Percentiles rank a stretch among this genome's conserved stretches.
Evolutionary conservation across 306 rosid genomes (phyloP).

Genomic region (Geum urbanum): DNA sequence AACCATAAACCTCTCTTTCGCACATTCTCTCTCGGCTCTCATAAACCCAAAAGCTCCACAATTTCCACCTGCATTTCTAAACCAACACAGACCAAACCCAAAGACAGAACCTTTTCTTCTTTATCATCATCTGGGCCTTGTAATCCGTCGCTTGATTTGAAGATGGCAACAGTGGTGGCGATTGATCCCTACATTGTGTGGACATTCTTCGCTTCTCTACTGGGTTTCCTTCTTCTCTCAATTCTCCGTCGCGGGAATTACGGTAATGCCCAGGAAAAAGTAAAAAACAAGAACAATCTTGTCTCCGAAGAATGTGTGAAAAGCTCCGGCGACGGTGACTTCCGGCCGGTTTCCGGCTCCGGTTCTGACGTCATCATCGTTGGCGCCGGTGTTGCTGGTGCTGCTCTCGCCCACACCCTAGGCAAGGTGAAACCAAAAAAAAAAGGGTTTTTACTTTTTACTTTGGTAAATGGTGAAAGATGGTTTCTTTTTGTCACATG

Average conservation of each 20-base stretch:
- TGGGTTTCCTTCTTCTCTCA: constrained; percentile 25
- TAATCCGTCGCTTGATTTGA: not conserved
- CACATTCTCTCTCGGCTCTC: not conserved
- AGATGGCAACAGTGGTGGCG: constrained; percentile 10
- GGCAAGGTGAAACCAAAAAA: constrained; percentile 30
- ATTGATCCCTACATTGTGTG: constrained; percentile 26
- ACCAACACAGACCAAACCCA: not conserved
- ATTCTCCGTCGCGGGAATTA: constrained; percentile 19
- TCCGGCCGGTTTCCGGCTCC: not conserved
- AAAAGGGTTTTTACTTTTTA: not conserved
- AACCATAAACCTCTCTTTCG: not conserved
- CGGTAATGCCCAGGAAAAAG: not conserved
- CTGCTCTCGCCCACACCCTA: constrained; percentile 47
- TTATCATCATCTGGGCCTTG: constrained; percentile 18
- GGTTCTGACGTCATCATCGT: constrained; percentile 31
- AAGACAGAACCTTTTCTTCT: not conserved
- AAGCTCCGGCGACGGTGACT: constrained; percentile 8
- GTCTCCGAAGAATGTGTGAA: not conserved
- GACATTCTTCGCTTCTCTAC: constrained; percentile 27
- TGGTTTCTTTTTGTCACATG: not conserved
- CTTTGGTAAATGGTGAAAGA: not conserved
- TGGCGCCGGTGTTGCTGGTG: constrained; percentile 54
- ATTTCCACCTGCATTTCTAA: not conserved
- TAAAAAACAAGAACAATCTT: not conserved
- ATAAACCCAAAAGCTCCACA: not conserved